Conservation (phyloP, 345 rosid genomes). For the Euphorbia lathyris region DNA sequence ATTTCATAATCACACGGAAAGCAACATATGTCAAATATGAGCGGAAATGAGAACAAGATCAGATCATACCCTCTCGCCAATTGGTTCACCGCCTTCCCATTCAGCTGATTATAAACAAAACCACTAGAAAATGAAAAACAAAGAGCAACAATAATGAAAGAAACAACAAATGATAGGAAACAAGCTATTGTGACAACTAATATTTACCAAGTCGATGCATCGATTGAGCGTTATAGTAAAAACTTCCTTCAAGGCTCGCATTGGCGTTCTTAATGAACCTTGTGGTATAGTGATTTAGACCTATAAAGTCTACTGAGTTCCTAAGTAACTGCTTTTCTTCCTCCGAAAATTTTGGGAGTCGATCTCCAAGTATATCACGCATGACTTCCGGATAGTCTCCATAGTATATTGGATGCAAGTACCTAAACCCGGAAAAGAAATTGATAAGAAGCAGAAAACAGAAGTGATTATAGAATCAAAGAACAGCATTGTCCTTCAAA, state of each 20-base stretch:
- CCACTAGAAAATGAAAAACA: slow-evolving; percentile 4
- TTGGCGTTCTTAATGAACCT: slow-evolving; percentile 62
- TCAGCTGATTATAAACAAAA: slow-evolving; percentile 36
- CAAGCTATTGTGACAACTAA: not conserved
- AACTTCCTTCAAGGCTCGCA: slow-evolving; percentile 39
- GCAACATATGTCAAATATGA: not conserved
- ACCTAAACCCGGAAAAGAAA: slow-evolving; percentile 39
- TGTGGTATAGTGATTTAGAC: slow-evolving; percentile 84
- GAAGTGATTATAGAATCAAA: not conserved
- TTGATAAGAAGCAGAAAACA: not conserved
- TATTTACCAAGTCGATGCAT: slow-evolving; percentile 60
- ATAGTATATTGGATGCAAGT: slow-evolving; percentile 65
- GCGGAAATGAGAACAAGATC: not conserved
- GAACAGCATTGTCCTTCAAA: not conserved
- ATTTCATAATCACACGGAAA: slow-evolving; percentile 20
- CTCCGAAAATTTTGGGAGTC: slow-evolving; percentile 64
- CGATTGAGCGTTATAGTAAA: slow-evolving; percentile 57
- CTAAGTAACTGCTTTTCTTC: slow-evolving; percentile 63
- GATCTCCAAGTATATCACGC: slow-evolving; percentile 58
- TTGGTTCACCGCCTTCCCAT: slow-evolving; percentile 72
- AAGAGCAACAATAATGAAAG: slow-evolving; percentile 2
- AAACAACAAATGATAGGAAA: not conserved
- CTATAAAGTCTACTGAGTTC: slow-evolving; percentile 70
- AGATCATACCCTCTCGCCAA: slow-evolving; percentile 68
- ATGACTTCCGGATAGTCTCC: slow-evolving; percentile 83